Evolutionary conservation across 352 stramenopile genomes (phyloP).

Genomic region (Globisporangium echinulatum): DNA sequence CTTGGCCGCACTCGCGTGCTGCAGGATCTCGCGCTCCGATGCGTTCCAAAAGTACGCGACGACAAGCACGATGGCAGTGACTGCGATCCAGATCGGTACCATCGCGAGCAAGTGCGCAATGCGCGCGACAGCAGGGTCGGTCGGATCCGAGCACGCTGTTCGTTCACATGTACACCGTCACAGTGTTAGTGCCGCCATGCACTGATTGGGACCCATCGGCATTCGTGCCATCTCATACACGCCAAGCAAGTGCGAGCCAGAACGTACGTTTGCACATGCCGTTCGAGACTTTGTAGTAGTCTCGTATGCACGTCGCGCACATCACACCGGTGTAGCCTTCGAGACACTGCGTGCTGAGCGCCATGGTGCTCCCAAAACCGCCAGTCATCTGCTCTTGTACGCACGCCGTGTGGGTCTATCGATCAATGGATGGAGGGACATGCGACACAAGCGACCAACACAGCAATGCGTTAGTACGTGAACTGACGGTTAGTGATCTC

Average conservation of each 20-base stretch:
- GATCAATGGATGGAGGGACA: not conserved
- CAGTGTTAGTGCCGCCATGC: no score
- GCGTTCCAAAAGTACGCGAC: constrained; percentile 42
- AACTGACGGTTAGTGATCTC: not conserved
- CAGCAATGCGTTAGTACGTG: not conserved
- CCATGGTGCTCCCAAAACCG: constrained; percentile 6
- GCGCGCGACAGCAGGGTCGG: constrained; percentile 26
- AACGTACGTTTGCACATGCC: constrained; percentile 49
- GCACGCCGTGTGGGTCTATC: constrained; percentile 24
- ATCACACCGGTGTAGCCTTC: constrained; percentile 42
- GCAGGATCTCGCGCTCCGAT: constrained; percentile 42
- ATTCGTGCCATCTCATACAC: not conserved
- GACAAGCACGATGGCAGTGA: constrained; percentile 28
- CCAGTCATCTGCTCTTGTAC: constrained; percentile 8
- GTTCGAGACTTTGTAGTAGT: constrained; percentile 56
- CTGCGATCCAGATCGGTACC: constrained; percentile 28
- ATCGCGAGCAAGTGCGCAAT: constrained; percentile 33
- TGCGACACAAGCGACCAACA: not conserved
- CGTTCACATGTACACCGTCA: no score
- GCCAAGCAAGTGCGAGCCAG: not conserved
- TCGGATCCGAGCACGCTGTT: constrained; percentile 32
- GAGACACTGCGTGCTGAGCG: constrained; percentile 29
- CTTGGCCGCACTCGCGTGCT: constrained; percentile 41
- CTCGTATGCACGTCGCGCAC: constrained; percentile 33
- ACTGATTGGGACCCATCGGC: no score